Evolutionary conservation across 345 rosid genomes (phyloP).

Genomic region (thale cress (Arabidopsis thaliana)): TAIR10.1 NC_003071.7:19070001-19070500

Average conservation of each 20-base stretch:
- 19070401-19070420: slow-evolving; percentile 56
- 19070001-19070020: slow-evolving; percentile 12
- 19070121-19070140: not conserved
- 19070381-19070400: not conserved
- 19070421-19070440: slow-evolving; percentile 55
- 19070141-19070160: not conserved
- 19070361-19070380: not conserved
- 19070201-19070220: slow-evolving; percentile 33
- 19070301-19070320: slow-evolving; percentile 43
- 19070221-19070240: slow-evolving; percentile 31
- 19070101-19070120: not conserved
- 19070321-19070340: slow-evolving; percentile 24
- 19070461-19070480: slow-evolving; percentile 53
- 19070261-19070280: slow-evolving; percentile 41
- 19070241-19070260: slow-evolving; percentile 39
- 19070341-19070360: not conserved
- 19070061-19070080: not conserved
- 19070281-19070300: slow-evolving; percentile 50
- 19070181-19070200: not conserved
- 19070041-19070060: not conserved
- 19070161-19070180: not conserved
- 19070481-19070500: slow-evolving; percentile 50
- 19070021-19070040: slow-evolving; percentile 2
- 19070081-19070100: not conserved
- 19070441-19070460: slow-evolving; percentile 51